Percentiles rank a stretch among this genome's conserved stretches.
These are phyloP conservation scores for Fusarium phyllophilum DNA, from an alignment of 2,329 filamentous ascomycete species.

Conservation along the genomic window DNA sequence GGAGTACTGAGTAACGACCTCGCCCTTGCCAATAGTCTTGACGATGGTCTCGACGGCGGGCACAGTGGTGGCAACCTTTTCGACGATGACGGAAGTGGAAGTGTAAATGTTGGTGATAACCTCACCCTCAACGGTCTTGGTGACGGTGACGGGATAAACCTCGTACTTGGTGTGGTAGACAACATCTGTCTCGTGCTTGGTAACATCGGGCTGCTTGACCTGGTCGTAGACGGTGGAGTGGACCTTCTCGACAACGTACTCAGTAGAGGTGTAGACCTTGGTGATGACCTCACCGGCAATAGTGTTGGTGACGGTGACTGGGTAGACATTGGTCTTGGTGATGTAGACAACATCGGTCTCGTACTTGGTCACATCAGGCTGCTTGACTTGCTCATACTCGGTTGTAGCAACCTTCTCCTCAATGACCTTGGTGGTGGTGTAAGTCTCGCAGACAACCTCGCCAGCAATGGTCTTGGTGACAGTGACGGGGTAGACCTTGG, in stretches of 20 bases:
- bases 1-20: slow-evolving; percentile 43
- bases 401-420: slow-evolving; percentile 46
- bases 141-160: slow-evolving; percentile 55
- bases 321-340: slow-evolving; percentile 57
- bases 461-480: slow-evolving; percentile 49
- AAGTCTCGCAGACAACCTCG: slow-evolving; percentile 53
- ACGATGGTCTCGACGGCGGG: slow-evolving; percentile 44
- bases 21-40: slow-evolving; percentile 34
- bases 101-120: slow-evolving; percentile 42
- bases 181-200: slow-evolving; percentile 46
- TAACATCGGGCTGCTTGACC: slow-evolving; percentile 52
- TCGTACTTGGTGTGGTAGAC: slow-evolving; percentile 55
- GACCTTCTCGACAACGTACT: slow-evolving; percentile 47
- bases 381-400: slow-evolving; percentile 48
- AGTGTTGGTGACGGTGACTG: slow-evolving; percentile 52
- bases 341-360: slow-evolving; percentile 48
- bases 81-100: slow-evolving; percentile 44
- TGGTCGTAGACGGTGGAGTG: slow-evolving; percentile 50
- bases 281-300: slow-evolving; percentile 42
- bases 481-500: slow-evolving; percentile 56
- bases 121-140: slow-evolving; percentile 46
- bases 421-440: slow-evolving; percentile 43
- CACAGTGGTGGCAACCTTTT: slow-evolving; percentile 53
- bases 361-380: slow-evolving; percentile 49
- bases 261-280: slow-evolving; percentile 42